A percentile compares a stretch with the other conserved stretches of the same genome.
Conservation (phyloP, 1,284 basidiomycete genomes). For the Rhodotorula sp. region DNA sequence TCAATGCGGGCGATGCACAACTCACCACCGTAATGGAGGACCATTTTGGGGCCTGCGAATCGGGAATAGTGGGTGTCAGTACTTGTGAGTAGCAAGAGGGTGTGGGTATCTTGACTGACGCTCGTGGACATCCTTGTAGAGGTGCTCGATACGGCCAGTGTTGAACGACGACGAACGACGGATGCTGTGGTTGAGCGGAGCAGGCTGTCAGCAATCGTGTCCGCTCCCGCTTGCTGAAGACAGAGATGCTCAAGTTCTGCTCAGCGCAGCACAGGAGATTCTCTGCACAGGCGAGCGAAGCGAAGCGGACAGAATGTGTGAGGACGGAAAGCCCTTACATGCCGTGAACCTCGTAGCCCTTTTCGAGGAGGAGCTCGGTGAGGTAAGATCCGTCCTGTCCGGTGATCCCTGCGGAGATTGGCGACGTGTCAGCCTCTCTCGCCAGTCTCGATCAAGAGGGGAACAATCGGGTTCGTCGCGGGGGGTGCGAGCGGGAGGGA, state of each 20-base stretch:
- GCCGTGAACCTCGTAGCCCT: slow-evolving; percentile 85
- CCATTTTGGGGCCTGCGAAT: slow-evolving; percentile 60
- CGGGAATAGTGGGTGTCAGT: background rate
- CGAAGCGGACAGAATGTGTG: background rate
- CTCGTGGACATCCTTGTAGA: slow-evolving; percentile 82
- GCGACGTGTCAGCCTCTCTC: background rate
- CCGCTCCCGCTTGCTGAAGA: background rate
- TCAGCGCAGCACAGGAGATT: too few relatives aligned
- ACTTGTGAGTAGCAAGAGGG: background rate
- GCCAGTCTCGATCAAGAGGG: background rate
- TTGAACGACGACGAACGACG: slow-evolving; percentile 92
- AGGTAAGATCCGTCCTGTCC: slow-evolving; percentile 88
- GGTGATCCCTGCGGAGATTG: slow-evolving; percentile 65
- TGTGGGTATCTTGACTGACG: slow-evolving; percentile 29
- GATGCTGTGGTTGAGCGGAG: slow-evolving; percentile 61
- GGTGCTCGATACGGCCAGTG: slow-evolving; percentile 81
- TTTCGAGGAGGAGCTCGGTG: slow-evolving; percentile 77
- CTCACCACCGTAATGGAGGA: slow-evolving; percentile 75
- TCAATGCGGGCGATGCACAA: background rate
- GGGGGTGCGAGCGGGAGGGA: slow-evolving; percentile 7
- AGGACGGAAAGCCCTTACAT: slow-evolving; percentile 31
- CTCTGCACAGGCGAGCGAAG: background rate
- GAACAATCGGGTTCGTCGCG: background rate
- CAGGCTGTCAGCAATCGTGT: background rate
- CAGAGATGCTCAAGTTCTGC: background rate